Conservation (phyloP, 805 yeast genomes). For the Myxozyma lipomycoides region DNA sequence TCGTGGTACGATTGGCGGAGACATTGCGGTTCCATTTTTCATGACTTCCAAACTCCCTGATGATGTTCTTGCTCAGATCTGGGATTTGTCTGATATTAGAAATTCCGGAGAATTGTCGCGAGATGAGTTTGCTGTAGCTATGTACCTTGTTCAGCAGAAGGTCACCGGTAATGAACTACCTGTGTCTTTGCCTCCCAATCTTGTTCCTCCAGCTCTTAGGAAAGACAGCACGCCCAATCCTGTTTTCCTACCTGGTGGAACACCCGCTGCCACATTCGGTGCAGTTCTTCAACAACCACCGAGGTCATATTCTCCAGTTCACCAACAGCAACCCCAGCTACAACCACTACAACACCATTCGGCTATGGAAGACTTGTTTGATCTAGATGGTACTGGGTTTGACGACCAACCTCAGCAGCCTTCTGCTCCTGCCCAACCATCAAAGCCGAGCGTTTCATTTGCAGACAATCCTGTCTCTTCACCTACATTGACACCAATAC, state of each 20-base stretch:
- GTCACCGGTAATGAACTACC: slow-evolving; percentile 78
- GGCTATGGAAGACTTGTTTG: slow-evolving; percentile 64
- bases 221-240: slow-evolving; percentile 12
- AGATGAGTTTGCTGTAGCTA: slow-evolving; percentile 86
- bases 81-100: slow-evolving; percentile 92
- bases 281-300: slow-evolving; percentile 25
- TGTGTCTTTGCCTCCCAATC: slow-evolving; percentile 63
- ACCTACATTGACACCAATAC: slow-evolving; percentile 33
- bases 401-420: background rate
- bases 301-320: slow-evolving; percentile 18
- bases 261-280: slow-evolving; percentile 3
- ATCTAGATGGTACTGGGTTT: slow-evolving; percentile 46
- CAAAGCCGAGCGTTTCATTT: background rate
- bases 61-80: slow-evolving; percentile 76
- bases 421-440: slow-evolving; percentile 43
- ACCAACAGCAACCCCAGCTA: slow-evolving; percentile 33
- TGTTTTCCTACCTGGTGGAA: background rate
- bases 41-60: slow-evolving; percentile 84
- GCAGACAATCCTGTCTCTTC: background rate
- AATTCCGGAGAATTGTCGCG: slow-evolving; percentile 77
- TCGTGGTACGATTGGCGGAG: slow-evolving; percentile 42
- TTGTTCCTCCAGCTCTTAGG: slow-evolving; percentile 39
- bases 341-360: slow-evolving; percentile 43
- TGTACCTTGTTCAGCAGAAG: slow-evolving; percentile 84
- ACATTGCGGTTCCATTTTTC: slow-evolving; percentile 81